These are phyloP conservation scores for Naganishia vishniacii DNA, from an alignment of 768 basidiomycete genomes.

Conservation along the genomic window DNA sequence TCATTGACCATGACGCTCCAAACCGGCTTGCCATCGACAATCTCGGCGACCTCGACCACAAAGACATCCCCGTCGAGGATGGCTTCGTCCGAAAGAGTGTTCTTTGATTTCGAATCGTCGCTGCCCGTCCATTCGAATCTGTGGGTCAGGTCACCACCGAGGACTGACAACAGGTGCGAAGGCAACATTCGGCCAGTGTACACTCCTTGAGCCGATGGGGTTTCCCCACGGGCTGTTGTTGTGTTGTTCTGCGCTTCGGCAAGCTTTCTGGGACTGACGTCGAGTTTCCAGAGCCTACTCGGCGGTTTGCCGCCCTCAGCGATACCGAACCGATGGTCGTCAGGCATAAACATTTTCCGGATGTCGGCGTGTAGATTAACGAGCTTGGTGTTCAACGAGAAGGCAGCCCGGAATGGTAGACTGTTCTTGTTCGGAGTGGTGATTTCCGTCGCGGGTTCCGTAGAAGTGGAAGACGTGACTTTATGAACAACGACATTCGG, in stretches of 20 bases:
- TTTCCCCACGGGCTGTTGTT: constrained; percentile 5
- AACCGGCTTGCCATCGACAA: constrained; percentile 8
- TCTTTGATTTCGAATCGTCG: constrained; percentile 46
- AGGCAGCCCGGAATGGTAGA: background rate
- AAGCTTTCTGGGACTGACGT: constrained; percentile 7
- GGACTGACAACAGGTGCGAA: constrained; percentile 12
- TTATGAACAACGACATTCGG: constrained; percentile 60
- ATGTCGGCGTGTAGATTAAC: constrained; percentile 9
- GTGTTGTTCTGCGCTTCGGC: constrained; percentile 7
- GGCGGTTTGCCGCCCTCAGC: constrained; percentile 4
- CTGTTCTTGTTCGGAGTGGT: background rate
- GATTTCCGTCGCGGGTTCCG: constrained; percentile 25
- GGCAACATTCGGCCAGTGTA: constrained; percentile 8
- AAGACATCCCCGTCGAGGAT: constrained; percentile 58
- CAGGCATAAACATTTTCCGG: constrained; percentile 17
- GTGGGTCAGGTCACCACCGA: constrained; percentile 9
- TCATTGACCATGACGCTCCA: constrained; percentile 2
- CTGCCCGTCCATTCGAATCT: constrained; percentile 35
- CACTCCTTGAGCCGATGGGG: background rate
- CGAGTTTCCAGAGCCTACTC: constrained; percentile 12
- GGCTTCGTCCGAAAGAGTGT: constrained; percentile 52
- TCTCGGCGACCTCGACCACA: constrained; percentile 61
- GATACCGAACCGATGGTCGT: background rate
- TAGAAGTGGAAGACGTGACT: constrained; percentile 46
- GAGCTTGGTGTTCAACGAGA: background rate